A percentile compares a stretch with the other conserved stretches of the same genome.
phyloP scores from a whole-genome alignment of 202 grass and related monocot genomes.

The Carex arenaria region DNA sequence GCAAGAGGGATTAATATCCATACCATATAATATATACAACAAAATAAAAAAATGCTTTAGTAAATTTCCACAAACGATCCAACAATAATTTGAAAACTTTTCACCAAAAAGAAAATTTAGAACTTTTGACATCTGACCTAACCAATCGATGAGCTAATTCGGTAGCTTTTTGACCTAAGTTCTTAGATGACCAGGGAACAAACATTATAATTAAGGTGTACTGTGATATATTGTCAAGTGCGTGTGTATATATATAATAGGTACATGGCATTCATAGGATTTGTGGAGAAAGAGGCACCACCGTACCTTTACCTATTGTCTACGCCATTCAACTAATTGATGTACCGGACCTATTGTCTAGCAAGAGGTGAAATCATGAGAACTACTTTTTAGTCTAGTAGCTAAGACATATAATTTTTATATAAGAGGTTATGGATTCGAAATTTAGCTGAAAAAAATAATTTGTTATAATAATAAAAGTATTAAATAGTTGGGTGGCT shows the following conservation, averaged over 20 bases:
- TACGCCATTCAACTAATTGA: not conserved
- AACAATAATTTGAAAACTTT: not conserved
- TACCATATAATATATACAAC: not conserved
- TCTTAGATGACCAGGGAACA: conserved; percentile 7
- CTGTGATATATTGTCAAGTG: not conserved
- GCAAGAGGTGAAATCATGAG: no score
- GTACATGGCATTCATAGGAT: not conserved
- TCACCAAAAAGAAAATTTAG: not conserved
- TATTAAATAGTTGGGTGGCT: no score
- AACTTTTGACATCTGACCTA: conserved; percentile 22
- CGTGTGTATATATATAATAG: not conserved
- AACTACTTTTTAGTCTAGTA: no score
- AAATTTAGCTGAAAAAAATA: no score
- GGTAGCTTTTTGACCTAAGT: conserved; percentile 11
- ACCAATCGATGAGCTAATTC: conserved; percentile 2
- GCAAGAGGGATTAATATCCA: not conserved
- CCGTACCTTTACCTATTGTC: not conserved
- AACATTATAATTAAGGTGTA: not conserved
- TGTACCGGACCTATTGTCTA: no score
- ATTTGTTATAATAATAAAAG: no score
- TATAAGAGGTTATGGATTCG: no score
- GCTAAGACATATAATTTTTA: no score
- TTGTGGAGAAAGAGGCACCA: not conserved
- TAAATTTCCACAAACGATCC: not conserved
- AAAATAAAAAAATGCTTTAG: not conserved